Conservation (phyloP, 176 grass and related monocot genomes). For the Aegilops speltoides region DNA sequence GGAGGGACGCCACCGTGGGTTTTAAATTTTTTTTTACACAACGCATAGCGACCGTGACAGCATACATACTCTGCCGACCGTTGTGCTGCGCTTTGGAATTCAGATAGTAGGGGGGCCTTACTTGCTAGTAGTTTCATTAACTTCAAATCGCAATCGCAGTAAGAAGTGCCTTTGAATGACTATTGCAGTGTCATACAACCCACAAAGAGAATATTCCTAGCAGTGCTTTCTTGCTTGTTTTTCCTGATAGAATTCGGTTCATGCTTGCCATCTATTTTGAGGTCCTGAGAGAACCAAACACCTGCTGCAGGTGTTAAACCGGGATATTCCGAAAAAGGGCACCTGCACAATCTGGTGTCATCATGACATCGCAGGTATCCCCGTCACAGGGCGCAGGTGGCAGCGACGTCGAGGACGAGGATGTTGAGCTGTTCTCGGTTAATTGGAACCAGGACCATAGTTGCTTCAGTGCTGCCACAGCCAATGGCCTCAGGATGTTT, state of each 20-base stretch:
- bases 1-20: neutral
- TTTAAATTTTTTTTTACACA: neutral
- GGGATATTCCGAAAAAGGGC: neutral
- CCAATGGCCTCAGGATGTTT: constrained; percentile 57
- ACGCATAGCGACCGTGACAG: neutral
- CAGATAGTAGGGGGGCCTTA: neutral
- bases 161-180: neutral
- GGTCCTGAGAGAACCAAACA: neutral
- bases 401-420: neutral
- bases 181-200: neutral
- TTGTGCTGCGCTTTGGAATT: neutral
- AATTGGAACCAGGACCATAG: constrained; percentile 74
- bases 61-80: neutral
- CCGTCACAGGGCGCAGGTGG: neutral
- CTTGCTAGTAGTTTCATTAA: neutral
- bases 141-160: neutral
- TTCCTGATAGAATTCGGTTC: neutral
- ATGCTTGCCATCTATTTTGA: neutral
- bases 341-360: neutral
- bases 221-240: neutral
- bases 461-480: constrained; percentile 63
- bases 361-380: constrained; percentile 7
- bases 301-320: neutral
- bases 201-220: neutral
- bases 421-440: constrained; percentile 38